phyloP scores from a whole-genome alignment of 441 rosid species.

The Arabidopsis lyrata region DNA sequence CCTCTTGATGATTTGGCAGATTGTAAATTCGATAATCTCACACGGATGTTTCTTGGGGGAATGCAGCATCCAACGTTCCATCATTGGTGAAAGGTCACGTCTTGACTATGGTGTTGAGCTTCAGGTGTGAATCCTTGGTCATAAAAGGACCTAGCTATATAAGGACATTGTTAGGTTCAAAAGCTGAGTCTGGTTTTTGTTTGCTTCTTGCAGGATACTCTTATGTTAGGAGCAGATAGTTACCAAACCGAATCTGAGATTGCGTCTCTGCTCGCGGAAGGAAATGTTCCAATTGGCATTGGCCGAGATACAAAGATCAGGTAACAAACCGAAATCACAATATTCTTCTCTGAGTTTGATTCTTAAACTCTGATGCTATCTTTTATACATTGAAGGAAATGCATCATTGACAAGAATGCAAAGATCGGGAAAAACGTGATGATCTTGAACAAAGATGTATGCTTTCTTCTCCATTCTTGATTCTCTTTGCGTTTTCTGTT shows the following conservation, averaged over 20 bases:
- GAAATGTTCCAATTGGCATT: constrained; percentile 27
- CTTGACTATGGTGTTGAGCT: constrained; percentile 31
- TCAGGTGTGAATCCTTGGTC: constrained; percentile 6
- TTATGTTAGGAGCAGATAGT: constrained; percentile 22
- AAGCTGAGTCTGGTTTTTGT: not conserved
- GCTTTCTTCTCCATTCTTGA: constrained; percentile 1
- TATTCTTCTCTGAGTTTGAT: not conserved
- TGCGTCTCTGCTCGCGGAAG: constrained; percentile 9
- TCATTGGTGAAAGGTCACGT: constrained; percentile 31
- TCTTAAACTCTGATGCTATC: constrained; percentile 9
- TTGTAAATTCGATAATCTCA: constrained; percentile 18
- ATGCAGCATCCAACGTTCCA: constrained; percentile 22
- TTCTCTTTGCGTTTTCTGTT: not conserved
- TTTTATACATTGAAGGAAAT: constrained; percentile 27
- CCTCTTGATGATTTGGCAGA: not conserved
- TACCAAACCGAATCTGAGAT: constrained; percentile 33
- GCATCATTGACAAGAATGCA: constrained; percentile 31
- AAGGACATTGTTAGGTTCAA: constrained; percentile 7
- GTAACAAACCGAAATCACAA: not conserved
- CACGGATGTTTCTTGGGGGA: constrained; percentile 29
- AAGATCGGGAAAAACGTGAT: constrained; percentile 28
- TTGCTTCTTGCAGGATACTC: constrained; percentile 10
- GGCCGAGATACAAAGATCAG: constrained; percentile 23
- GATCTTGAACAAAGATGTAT: constrained; percentile 24
- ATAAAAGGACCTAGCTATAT: not conserved